Conservation (phyloP, 495 filamentous ascomycete species). For the Daldinia loculata region DNA sequence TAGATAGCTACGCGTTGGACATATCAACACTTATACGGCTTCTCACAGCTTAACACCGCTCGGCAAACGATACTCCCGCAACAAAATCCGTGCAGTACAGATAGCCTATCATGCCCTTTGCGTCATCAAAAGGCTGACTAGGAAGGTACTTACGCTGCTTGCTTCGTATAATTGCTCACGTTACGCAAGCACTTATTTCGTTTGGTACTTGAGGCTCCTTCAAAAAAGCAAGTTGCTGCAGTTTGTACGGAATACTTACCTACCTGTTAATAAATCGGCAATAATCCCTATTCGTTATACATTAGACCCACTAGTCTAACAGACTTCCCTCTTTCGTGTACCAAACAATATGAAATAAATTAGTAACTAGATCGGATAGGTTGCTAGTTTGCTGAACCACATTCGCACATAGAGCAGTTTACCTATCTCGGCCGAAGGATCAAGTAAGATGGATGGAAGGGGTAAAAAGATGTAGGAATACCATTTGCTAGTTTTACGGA, state of each 20-base stretch:
- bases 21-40: not conserved
- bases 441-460: not conserved
- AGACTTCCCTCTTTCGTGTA: not conserved
- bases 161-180: not conserved
- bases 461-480: not conserved
- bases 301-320: slow-evolving; percentile 12
- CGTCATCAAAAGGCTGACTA: not conserved
- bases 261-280: not conserved
- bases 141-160: not conserved
- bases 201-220: too few species aligned
- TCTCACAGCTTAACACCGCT: not conserved
- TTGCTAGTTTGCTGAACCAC: not conserved
- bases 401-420: not conserved
- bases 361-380: not conserved
- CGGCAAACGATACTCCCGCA: not conserved
- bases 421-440: not conserved
- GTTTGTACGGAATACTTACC: not conserved
- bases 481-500: not conserved
- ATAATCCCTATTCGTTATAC: slow-evolving; percentile 32
- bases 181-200: slow-evolving; percentile 10
- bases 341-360: not conserved
- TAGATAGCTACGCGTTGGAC: not conserved
- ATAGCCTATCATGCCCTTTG: not conserved
- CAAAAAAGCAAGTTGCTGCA: slow-evolving; percentile 12
- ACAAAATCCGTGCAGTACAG: not conserved